Evolutionary conservation across 371 early-diverging fungal genomes (phyloP).

Genomic region (Rhizomucor pusillus): DNA sequence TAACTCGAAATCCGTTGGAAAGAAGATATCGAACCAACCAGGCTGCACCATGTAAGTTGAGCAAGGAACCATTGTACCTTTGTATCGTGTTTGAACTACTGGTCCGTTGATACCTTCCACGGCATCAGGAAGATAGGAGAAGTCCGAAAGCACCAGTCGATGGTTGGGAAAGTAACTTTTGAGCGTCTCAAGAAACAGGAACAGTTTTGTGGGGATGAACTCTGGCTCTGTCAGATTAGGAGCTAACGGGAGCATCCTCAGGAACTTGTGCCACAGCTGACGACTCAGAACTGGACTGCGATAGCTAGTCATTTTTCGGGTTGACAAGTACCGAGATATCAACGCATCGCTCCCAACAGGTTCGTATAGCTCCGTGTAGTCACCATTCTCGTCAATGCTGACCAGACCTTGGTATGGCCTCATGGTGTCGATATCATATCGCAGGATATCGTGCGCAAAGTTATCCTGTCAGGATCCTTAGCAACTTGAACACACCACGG

Average conservation of each 20-base stretch:
- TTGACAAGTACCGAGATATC: conserved; percentile 65
- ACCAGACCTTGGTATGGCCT: conserved; percentile 83
- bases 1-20: conserved; percentile 94
- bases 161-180: conserved; percentile 82
- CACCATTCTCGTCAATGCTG: conserved; percentile 75
- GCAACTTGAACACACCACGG: too few relatives aligned
- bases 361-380: conserved; percentile 84
- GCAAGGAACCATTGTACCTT: conserved; percentile 89
- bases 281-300: conserved; percentile 61
- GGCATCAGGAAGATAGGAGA: conserved; percentile 78
- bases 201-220: conserved; percentile 90
- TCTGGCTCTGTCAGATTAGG: conserved; percentile 83
- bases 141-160: conserved; percentile 89
- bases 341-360: conserved; percentile 72
- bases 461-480: too few relatives aligned
- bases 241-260: conserved; percentile 75
- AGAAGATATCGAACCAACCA: conserved; percentile 98
- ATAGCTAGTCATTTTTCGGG: conserved; percentile 58
- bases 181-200: conserved; percentile 74
- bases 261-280: conserved; percentile 42
- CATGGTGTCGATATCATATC: conserved; percentile 73
- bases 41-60: conserved; percentile 94
- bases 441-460: conserved; percentile 92
- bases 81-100: conserved; percentile 91
- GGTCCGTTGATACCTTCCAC: conserved; percentile 85